Evolutionary conservation across 179 eudicot genomes (phyloP), one percentile per base, ranked within the genome.

Genomic region (Heliamphora pulchella): DNA sequence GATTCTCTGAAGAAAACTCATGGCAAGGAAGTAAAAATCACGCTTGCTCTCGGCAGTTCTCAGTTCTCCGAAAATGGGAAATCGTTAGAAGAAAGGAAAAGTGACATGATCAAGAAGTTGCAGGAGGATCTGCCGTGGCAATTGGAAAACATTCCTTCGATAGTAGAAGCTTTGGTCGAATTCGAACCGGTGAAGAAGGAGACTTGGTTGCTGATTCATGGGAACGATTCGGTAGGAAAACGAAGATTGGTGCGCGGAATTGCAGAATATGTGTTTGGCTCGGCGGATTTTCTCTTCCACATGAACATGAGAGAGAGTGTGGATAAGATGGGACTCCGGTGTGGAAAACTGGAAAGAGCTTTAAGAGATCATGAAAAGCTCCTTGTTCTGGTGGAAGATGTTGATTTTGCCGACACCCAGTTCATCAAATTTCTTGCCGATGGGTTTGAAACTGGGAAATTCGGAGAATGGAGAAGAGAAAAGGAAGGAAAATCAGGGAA

Each of bases 41-140:
- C 91, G 6, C 88, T 89, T 51, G 89, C 88, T 58, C 86, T 89
- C 3, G 91, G 91, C 13, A 89, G 69, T 67, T 78, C 84, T 11
- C 50, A 18, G 14, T 31, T 64, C 44, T 31, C 31, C 31, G 79
- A 83, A 72, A 57, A 18, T 39, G 80, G 18, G 31, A 77, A 79
- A 63, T 7, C 47, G 47, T 31, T 41, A 44, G 65, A 64, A 31
- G 31, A 31, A 47, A 51, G 31, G 75, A 39, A 22, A 78, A 55
- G 43, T 51, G 81, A 78, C 11, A 77, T 85, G 5, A 43, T 41
- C 55, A 72, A 78, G 18, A 4, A 77, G 8, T 43, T 87, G 67
- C 82, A 89, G 75, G 89, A 89, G 2, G 86, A 89, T 72, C 82
- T 89, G 80, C 91, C 91, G 10, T 89, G 91, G 90, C 88, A 87